These are phyloP conservation scores for Nitzschia inconspicua DNA, from an alignment of 108 stramenopile genomes.

Conservation along the genomic window DNA sequence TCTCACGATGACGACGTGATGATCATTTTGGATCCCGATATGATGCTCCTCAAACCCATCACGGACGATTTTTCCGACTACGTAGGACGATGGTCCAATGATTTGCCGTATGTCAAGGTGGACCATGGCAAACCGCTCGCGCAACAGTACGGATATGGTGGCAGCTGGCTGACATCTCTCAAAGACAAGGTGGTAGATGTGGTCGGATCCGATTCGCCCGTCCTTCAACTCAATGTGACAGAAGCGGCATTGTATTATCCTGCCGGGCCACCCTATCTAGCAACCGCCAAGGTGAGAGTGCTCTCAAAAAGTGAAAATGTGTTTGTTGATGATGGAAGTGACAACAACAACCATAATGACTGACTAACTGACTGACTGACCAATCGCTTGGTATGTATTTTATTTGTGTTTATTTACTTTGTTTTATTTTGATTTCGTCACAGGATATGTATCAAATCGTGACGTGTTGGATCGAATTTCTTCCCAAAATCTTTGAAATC, in stretches of 20 bases:
- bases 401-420: conserved; percentile 15
- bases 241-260: conserved; percentile 60
- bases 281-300: conserved; percentile 30
- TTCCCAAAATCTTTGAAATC: conserved; percentile 8
- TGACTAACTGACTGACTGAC: no score
- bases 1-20: conserved; percentile 61
- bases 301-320: background rate
- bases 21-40: conserved; percentile 94
- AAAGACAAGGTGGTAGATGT: conserved; percentile 42
- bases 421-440: no score
- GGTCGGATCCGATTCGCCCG: conserved; percentile 45
- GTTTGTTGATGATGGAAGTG: background rate
- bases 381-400: background rate
- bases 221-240: conserved; percentile 30
- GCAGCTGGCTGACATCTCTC: conserved; percentile 38
- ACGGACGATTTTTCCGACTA: conserved; percentile 54
- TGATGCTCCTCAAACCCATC: conserved; percentile 84
- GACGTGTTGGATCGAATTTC: conserved; percentile 26
- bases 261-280: conserved; percentile 91
- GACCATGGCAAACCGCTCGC: conserved; percentile 79
- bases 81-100: background rate
- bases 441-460: conserved; percentile 40
- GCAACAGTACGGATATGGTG: conserved; percentile 85
- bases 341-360: no score
- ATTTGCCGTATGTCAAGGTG: conserved; percentile 35